phyloP scores from a whole-genome alignment of 169 alveolate genomes.

The Cryptosporidium andersoni region DNA sequence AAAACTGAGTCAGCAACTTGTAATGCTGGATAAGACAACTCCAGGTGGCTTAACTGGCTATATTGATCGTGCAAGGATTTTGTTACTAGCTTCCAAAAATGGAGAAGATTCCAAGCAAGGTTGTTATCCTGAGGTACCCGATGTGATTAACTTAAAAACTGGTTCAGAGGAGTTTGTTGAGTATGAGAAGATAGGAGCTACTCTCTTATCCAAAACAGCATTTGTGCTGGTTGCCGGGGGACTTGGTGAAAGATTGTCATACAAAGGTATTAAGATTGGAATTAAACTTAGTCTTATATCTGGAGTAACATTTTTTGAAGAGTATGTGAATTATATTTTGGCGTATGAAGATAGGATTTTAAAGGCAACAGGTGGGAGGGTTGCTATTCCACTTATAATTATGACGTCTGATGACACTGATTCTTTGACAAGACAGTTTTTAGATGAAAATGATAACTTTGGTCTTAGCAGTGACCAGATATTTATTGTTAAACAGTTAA shows the following conservation, averaged over 20 bases:
- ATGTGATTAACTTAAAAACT: slow-evolving; percentile 75
- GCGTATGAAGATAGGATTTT: slow-evolving; percentile 82
- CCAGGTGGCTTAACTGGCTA: slow-evolving; percentile 86
- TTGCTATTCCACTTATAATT: slow-evolving; percentile 84
- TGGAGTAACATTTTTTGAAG: slow-evolving; percentile 80
- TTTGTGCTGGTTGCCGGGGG: slow-evolving; percentile 96
- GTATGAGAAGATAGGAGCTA: slow-evolving; percentile 84
- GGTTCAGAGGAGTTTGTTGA: slow-evolving; percentile 77
- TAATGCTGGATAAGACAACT: slow-evolving; percentile 78
- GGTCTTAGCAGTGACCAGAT: slow-evolving; percentile 84
- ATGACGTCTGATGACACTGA: slow-evolving; percentile 96
- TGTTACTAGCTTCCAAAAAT: slow-evolving; percentile 81
- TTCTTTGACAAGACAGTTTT: slow-evolving; percentile 78
- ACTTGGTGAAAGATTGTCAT: slow-evolving; percentile 93
- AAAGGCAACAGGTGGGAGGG: slow-evolving; percentile 70
- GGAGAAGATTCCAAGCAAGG: slow-evolving; percentile 88
- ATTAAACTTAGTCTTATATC: slow-evolving; percentile 84
- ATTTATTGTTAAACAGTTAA: slow-evolving; percentile 86
- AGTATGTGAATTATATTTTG: slow-evolving; percentile 81
- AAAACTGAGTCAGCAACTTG: slow-evolving; percentile 73
- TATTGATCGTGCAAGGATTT: slow-evolving; percentile 83
- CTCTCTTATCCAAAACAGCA: slow-evolving; percentile 80
- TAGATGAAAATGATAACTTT: slow-evolving; percentile 81
- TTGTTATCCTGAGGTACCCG: slow-evolving; percentile 81
- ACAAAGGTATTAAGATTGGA: slow-evolving; percentile 89